Evolutionary conservation across 176 grass and related monocot species (phyloP), one percentile per base, ranked within the genome.

Genomic region (Phragmites australis): DNA sequence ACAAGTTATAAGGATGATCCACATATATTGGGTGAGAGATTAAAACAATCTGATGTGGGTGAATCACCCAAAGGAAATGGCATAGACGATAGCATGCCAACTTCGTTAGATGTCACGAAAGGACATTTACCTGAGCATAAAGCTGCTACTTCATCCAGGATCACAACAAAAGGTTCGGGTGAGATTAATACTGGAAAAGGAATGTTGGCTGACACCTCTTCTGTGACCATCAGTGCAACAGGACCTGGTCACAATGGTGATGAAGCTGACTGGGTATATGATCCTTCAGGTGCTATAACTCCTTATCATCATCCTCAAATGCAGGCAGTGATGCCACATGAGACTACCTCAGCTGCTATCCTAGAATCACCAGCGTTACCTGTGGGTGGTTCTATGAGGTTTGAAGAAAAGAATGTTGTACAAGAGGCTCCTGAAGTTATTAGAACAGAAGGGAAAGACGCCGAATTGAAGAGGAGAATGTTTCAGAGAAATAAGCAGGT

Each of bases 401-500:
- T 80, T 77, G 65, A 85, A 62, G 91, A 88, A 70, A 82, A 84
- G 56, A 65, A 32, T 65, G 26, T 83, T 42, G 42, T 50, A 80
- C 71, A 77, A 53, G 86, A 84, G 63, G 22, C 75, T 48, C 79
- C 83, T 40, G 83, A 86, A 82, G 34, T 74, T 83, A 70, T 57
- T 19, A 87, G 78, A 82, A 78, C 68, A 40, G 80, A 72, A 50
- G 80, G 52, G 2, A 89, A 84, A 74, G 88, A 91, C 65, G 72
- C 50, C 1, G 92, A 89, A 69, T 32, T 91, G 46, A 91, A 87
- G 57, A 91, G 80, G 59, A 87, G 76, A 40, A 91, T 84, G 69
- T 81, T 94, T 77, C 92, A 87, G 66, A 94, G 92, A 74, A 94
- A 88, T 85, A 88, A 91, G 25, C 95, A 94, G 86, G 86, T 92